Evolutionary conservation across 208 protist genomes (phyloP).

Genomic region (Leptomonas seymouri): DNA sequence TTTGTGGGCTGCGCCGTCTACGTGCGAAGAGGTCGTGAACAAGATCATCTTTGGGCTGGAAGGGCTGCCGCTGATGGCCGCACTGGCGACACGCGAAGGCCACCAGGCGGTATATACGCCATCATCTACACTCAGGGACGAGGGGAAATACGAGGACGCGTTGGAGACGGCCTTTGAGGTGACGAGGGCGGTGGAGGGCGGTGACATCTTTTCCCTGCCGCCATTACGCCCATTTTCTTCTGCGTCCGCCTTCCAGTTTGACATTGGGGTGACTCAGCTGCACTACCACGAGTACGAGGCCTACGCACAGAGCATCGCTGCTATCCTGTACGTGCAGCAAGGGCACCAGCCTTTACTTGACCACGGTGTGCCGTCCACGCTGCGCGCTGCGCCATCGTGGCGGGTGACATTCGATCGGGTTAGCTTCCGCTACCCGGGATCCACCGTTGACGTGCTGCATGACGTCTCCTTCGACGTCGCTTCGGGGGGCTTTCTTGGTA

Average conservation of each 20-base stretch:
- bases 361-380: neutral
- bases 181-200: constrained; percentile 17
- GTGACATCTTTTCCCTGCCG: constrained; percentile 17
- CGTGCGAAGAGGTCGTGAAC: neutral
- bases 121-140: neutral
- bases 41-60: neutral
- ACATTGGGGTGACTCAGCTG: constrained; percentile 19
- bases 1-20: neutral
- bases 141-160: neutral
- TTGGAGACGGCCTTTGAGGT: constrained; percentile 22
- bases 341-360: constrained; percentile 11
- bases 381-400: constrained; percentile 32
- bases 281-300: constrained; percentile 21
- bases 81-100: neutral
- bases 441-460: constrained; percentile 36
- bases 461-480: constrained; percentile 59
- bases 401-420: constrained; percentile 66
- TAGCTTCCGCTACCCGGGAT: constrained; percentile 65
- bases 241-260: constrained; percentile 26
- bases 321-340: constrained; percentile 14
- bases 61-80: constrained; percentile 11
- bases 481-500: constrained; percentile 53
- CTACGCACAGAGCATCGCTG: constrained; percentile 15
- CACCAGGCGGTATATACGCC: neutral
- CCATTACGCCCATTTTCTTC: constrained; percentile 13